These are phyloP conservation scores for Yamadazyma oceani DNA, from an alignment of 1,139 yeast genomes.

Conservation along the genomic window DNA sequence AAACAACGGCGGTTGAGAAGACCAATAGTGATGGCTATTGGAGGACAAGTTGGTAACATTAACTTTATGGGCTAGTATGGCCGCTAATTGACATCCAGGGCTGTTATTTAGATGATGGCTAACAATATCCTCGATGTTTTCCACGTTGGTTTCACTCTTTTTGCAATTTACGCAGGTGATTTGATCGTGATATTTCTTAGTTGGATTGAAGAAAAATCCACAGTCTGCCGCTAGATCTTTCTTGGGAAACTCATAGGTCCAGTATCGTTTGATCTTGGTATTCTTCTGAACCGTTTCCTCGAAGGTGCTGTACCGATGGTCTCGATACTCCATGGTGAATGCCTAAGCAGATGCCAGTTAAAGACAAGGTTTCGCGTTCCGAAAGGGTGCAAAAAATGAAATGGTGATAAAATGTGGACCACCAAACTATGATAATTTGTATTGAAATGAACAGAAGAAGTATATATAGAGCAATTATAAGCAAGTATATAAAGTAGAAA, in stretches of 20 bases:
- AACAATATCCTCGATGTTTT: slow-evolving; percentile 31
- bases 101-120: slow-evolving; percentile 47
- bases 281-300: slow-evolving; percentile 12
- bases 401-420: too few relatives aligned
- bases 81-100: slow-evolving; percentile 49
- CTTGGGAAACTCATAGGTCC: slow-evolving; percentile 18
- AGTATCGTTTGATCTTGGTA: slow-evolving; percentile 15
- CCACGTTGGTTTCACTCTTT: slow-evolving; percentile 39
- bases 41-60: slow-evolving; percentile 9
- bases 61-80: slow-evolving; percentile 25
- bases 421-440: too few relatives aligned
- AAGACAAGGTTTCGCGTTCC: not conserved
- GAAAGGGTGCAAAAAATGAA: slow-evolving; percentile 1
- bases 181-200: slow-evolving; percentile 42
- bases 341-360: too few relatives aligned
- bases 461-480: not conserved
- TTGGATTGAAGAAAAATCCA: slow-evolving; percentile 74
- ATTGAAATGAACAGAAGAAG: not conserved
- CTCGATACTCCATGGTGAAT: slow-evolving; percentile 21
- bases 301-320: slow-evolving; percentile 19
- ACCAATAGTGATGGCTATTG: slow-evolving; percentile 17
- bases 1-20: slow-evolving; percentile 21
- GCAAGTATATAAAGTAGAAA: too few relatives aligned
- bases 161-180: slow-evolving; percentile 65
- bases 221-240: slow-evolving; percentile 42